Evolutionary conservation across 2,329 filamentous ascomycete species (phyloP).

Genomic region (Fusarium succisae): DNA sequence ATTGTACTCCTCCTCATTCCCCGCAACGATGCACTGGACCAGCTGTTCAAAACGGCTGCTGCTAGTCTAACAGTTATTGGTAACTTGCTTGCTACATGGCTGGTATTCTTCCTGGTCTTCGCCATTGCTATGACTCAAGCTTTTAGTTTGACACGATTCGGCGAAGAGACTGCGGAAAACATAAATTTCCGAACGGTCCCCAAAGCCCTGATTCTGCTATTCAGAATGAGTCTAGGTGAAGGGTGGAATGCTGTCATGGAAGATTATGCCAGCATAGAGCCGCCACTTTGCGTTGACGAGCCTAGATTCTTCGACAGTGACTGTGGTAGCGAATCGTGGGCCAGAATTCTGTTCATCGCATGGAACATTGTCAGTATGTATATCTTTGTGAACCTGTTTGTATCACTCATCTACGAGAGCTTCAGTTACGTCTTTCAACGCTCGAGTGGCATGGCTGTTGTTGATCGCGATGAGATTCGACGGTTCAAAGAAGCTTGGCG

Average conservation of each 20-base stretch:
- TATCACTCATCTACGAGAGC: conserved; percentile 98
- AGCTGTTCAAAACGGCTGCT: conserved; percentile 98
- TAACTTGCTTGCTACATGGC: conserved; percentile 95
- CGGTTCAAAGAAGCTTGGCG: conserved; percentile 99
- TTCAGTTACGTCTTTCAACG: conserved; percentile 99
- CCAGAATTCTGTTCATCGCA: conserved; percentile 86
- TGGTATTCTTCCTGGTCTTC: conserved; percentile 94
- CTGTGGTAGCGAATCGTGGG: conserved; percentile 91
- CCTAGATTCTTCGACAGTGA: conserved; percentile 84
- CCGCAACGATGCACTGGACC: conserved; percentile 94
- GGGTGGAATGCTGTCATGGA: conserved; percentile 98
- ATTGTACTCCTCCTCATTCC: conserved; percentile 92
- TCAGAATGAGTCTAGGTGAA: conserved; percentile 92
- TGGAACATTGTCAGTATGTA: conserved; percentile 99
- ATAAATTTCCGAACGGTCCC: conserved; percentile 94
- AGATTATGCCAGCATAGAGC: conserved; percentile 83
- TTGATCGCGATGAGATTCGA: conserved; percentile 92
- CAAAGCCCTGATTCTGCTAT: conserved; percentile 91
- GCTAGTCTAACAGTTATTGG: conserved; percentile 90
- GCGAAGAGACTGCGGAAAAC: conserved; percentile 74
- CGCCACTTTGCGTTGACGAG: conserved; percentile 81
- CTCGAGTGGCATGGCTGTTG: conserved; percentile 88
- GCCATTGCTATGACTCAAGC: conserved; percentile 96
- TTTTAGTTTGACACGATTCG: conserved; percentile 93
- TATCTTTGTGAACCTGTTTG: conserved; percentile 97